phyloP scores from a whole-genome alignment of 1,139 yeast genomes.

The Scheffersomyces insectosa region DNA sequence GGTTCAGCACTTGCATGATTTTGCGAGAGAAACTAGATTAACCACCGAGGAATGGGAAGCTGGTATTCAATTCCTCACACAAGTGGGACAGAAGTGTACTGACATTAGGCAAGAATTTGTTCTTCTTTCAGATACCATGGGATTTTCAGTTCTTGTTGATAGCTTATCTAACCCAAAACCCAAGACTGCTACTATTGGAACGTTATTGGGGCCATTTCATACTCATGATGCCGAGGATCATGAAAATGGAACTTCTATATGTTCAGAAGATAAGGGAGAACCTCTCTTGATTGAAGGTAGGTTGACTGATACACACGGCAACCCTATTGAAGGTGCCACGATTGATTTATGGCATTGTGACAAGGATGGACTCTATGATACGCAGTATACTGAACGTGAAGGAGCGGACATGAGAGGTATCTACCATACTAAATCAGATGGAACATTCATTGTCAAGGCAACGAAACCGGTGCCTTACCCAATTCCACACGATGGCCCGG shows the following conservation, averaged over 20 bases:
- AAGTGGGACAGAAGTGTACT: constrained; percentile 29
- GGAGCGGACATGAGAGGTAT: constrained; percentile 27
- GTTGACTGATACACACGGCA: constrained; percentile 24
- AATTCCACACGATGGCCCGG: constrained; percentile 43
- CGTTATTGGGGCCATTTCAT: constrained; percentile 35
- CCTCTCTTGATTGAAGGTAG: constrained; percentile 21
- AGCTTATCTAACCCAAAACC: constrained; percentile 33
- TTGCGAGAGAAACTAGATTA: constrained; percentile 32
- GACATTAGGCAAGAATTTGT: constrained; percentile 34
- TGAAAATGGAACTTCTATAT: constrained; percentile 25
- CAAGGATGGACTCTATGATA: constrained; percentile 38
- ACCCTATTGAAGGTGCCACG: constrained; percentile 26
- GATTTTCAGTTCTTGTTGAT: constrained; percentile 33
- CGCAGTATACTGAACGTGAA: constrained; percentile 20
- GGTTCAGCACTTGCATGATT: constrained; percentile 31
- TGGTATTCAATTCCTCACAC: constrained; percentile 28
- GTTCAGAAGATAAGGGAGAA: constrained; percentile 31
- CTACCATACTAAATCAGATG: constrained; percentile 25
- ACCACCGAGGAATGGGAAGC: constrained; percentile 33
- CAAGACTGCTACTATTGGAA: constrained; percentile 28
- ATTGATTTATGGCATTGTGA: constrained; percentile 42
- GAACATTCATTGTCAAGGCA: constrained; percentile 27
- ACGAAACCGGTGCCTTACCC: constrained; percentile 38
- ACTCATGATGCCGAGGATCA: constrained; percentile 31
- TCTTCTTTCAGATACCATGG: constrained; percentile 29